Evolutionary conservation across 371 early-diverging fungal genomes (phyloP).

Genomic region (Haplosporangium sp.): DNA sequence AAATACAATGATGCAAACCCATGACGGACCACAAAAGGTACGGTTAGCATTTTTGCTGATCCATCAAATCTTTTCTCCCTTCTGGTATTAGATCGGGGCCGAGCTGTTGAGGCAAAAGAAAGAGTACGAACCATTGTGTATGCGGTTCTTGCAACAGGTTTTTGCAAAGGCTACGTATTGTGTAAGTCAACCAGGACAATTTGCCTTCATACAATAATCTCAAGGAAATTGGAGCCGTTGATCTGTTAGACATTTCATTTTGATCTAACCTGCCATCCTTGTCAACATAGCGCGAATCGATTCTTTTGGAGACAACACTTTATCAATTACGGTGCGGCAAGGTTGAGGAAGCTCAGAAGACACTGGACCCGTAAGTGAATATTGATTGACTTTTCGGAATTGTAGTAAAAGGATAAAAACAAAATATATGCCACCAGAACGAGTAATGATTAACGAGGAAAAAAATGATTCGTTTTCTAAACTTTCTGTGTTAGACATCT

Average conservation of each 20-base stretch:
- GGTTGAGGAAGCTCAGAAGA: constrained; percentile 25
- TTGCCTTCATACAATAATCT: neutral
- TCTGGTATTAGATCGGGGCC: constrained; percentile 28
- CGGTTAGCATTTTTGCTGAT: neutral
- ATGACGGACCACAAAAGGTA: neutral
- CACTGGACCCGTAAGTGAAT: constrained; percentile 42
- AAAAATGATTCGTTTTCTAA: neutral
- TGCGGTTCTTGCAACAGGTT: constrained; percentile 28
- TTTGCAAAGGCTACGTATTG: constrained; percentile 18
- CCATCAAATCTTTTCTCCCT: neutral
- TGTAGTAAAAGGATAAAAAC: neutral
- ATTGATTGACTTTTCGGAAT: neutral
- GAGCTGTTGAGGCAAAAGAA: constrained; percentile 32
- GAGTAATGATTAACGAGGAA: neutral
- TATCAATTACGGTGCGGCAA: constrained; percentile 39
- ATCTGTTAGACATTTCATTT: neutral
- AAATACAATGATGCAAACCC: neutral
- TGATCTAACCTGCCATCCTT: neutral
- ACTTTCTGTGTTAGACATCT: constrained; percentile 14
- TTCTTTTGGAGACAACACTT: constrained; percentile 32
- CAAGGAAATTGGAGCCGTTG: too few species aligned
- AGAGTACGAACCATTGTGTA: constrained; percentile 34
- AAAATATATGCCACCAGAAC: neutral
- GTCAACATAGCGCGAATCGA: constrained; percentile 17
- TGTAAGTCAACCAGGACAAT: constrained; percentile 8